Conservation (phyloP, 1,139 yeast species). For the Taphrina wiesneri region DNA sequence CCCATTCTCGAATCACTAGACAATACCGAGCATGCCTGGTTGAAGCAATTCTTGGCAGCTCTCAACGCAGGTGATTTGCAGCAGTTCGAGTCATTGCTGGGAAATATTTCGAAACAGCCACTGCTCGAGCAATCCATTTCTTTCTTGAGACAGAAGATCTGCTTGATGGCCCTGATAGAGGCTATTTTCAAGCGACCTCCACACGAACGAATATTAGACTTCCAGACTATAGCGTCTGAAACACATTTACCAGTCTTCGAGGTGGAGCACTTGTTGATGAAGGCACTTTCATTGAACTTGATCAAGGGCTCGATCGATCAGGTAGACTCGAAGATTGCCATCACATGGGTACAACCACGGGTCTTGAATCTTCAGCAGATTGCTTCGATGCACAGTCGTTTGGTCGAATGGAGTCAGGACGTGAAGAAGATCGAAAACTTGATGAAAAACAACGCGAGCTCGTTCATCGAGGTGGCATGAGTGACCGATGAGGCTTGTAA, state of each 20-base stretch:
- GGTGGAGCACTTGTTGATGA: constrained; percentile 88
- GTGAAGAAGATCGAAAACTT: constrained; percentile 61
- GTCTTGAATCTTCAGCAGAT: constrained; percentile 82
- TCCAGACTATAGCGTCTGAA: constrained; percentile 73
- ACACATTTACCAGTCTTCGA: constrained; percentile 67
- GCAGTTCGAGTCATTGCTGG: constrained; percentile 56
- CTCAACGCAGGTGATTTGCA: constrained; percentile 77
- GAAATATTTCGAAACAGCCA: constrained; percentile 55
- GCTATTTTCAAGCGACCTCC: constrained; percentile 77
- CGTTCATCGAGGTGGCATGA: constrained; percentile 23
- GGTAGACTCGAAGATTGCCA: constrained; percentile 70
- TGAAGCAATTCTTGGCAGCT: constrained; percentile 66
- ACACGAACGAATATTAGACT: constrained; percentile 70
- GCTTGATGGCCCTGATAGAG: constrained; percentile 88
- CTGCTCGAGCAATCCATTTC: constrained; percentile 61
- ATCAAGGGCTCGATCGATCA: constrained; percentile 87
- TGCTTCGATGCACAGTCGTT: constrained; percentile 67
- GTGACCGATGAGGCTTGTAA: neutral
- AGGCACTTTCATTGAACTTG: constrained; percentile 79
- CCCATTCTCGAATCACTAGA: constrained; percentile 68
- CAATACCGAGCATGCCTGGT: constrained; percentile 64
- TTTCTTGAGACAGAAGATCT: constrained; percentile 83
- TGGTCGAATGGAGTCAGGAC: constrained; percentile 73
- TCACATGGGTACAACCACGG: constrained; percentile 95
- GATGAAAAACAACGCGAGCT: constrained; percentile 20